Conservation (phyloP, 2,329 filamentous ascomycete species). For the Lasiodiplodia sp. region DNA sequence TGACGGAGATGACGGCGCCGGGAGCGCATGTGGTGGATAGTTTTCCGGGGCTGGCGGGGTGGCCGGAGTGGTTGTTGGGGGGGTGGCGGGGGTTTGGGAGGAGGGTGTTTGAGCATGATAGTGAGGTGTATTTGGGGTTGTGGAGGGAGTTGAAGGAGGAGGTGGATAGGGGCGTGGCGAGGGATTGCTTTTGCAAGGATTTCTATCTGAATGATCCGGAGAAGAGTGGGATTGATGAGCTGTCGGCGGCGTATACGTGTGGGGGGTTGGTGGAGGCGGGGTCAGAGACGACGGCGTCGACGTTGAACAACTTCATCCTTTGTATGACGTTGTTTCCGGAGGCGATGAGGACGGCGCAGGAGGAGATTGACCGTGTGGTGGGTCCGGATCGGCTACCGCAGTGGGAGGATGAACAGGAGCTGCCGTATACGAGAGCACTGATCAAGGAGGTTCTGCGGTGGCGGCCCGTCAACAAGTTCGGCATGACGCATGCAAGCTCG, state of each 20-base stretch:
- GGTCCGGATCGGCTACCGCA: slow-evolving; percentile 34
- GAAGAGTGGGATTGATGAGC: slow-evolving; percentile 42
- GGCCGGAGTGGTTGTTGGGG: slow-evolving; percentile 42
- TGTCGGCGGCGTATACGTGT: background rate
- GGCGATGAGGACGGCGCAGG: slow-evolving; percentile 32
- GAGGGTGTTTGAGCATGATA: slow-evolving; percentile 45
- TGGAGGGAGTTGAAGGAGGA: slow-evolving; percentile 45
- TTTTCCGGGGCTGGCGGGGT: slow-evolving; percentile 40
- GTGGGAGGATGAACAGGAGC: slow-evolving; percentile 35
- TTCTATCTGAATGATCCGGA: slow-evolving; percentile 44
- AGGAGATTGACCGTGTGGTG: slow-evolving; percentile 37
- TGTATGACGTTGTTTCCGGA: slow-evolving; percentile 34
- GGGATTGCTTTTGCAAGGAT: slow-evolving; percentile 36
- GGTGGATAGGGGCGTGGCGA: slow-evolving; percentile 44
- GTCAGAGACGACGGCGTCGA: slow-evolving; percentile 35
- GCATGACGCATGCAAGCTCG: slow-evolving; percentile 53
- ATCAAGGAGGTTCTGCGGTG: slow-evolving; percentile 41
- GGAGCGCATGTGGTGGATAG: slow-evolving; percentile 41
- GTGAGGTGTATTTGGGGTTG: slow-evolving; percentile 46
- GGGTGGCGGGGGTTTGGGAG: slow-evolving; percentile 43
- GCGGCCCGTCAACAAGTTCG: slow-evolving; percentile 48
- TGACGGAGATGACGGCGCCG: slow-evolving; percentile 43
- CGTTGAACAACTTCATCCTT: slow-evolving; percentile 34
- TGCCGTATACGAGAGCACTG: slow-evolving; percentile 41
- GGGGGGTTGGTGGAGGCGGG: slow-evolving; percentile 42